Evolutionary conservation across 805 yeast genomes (phyloP), one percentile per base, ranked within the genome.

Genomic region (Candida yuanshanica): DNA sequence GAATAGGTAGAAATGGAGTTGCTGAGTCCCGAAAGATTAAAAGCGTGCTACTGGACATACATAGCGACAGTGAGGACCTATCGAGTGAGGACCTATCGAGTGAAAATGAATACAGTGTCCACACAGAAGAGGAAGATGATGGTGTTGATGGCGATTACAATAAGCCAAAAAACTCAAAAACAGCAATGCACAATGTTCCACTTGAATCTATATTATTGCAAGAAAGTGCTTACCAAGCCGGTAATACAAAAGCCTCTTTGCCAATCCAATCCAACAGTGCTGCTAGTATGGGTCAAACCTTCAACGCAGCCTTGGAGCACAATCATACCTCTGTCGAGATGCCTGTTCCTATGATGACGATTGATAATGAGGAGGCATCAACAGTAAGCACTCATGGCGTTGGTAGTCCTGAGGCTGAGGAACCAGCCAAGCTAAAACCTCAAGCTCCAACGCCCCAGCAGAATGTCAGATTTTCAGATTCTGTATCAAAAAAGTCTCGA

Each of bases 391-490:
- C 29, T 7, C 14, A 6, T 14, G 16, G 11, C 10, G 18, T 10
- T 27, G 9, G 8, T 8, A 10, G n/a, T 3, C 10, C 31, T 8
- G 18, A 27, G 7, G 31, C n/a, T 27, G 31, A 14, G 8, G 9
- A 10, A 27, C n/a, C 31, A 12, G 31, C 7, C 14, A 26, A 7
- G 16, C 14, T 26, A 4, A n/a, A n/a, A n/a, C n/a, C n/a, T n/a
- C 29, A 26, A n/a, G 8, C 29, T 14, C 11, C 13, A 13, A 13
- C 16, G 6, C 29, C 7, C 14, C 29, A 25, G 16, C 31, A 27
- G 31, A 27, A 14, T n/a, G 20, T 20, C 11, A n/a, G 24, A 35
- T 27, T 34, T 26, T 37, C 33, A 32, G 38, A 26, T 35, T 23
- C n/a, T 24, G 34, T 16, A 33, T 25, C 42, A 17, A 38, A 27